These are phyloP conservation scores for Grosmannia penicillata DNA, from an alignment of 2,329 filamentous ascomycete species.

Conservation along the genomic window DNA sequence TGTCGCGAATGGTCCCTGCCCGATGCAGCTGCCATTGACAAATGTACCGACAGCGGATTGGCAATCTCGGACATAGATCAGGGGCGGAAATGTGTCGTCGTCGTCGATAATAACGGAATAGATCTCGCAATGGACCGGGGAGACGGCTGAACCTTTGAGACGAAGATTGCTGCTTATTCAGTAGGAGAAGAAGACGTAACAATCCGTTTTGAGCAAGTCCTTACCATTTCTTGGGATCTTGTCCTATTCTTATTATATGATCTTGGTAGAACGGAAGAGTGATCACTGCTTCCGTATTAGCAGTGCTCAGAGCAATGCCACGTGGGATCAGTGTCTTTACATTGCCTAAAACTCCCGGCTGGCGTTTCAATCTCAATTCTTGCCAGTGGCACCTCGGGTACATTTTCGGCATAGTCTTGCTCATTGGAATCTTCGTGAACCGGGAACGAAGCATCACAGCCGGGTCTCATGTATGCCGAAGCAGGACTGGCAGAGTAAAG, in stretches of 20 bases:
- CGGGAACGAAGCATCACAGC: no score
- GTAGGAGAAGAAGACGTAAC: not conserved
- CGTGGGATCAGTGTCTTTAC: no score
- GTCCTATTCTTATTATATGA: constrained; percentile 14
- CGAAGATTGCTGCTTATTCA: constrained; percentile 18
- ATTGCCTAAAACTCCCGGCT: no score
- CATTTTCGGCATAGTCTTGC: no score
- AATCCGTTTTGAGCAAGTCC: not conserved
- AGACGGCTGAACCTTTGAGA: constrained; percentile 28
- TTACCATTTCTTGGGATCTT: constrained; percentile 15
- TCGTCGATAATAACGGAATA: constrained; percentile 38
- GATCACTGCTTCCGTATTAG: constrained; percentile 5
- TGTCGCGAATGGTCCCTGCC: constrained; percentile 20
- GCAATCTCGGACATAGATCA: constrained; percentile 41
- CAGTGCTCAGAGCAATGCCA: no score
- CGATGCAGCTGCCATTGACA: constrained; percentile 32
- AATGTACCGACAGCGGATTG: constrained; percentile 38
- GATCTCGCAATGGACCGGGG: constrained; percentile 38
- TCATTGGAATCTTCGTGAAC: no score
- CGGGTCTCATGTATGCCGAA: no score
- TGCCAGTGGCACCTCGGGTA: no score
- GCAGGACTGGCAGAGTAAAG: no score
- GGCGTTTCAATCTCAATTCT: not conserved
- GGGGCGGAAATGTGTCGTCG: constrained; percentile 1
- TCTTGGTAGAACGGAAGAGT: constrained; percentile 5